These are phyloP conservation scores for Colletotrichum gigasporum DNA, from an alignment of 2,329 filamentous ascomycete species.

Conservation along the genomic window DNA sequence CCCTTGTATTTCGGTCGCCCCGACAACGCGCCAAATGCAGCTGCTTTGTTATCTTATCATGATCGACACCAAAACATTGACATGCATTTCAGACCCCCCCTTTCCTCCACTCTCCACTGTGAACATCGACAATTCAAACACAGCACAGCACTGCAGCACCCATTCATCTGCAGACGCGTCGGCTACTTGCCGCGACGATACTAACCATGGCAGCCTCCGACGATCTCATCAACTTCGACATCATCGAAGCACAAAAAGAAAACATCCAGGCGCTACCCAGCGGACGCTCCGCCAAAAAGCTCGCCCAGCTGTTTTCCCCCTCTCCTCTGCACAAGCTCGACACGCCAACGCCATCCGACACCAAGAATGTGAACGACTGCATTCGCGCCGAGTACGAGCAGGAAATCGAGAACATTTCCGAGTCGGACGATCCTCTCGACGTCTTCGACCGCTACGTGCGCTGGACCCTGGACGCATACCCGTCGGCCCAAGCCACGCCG, in stretches of 20 bases:
- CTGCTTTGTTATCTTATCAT: slow-evolving; percentile 27
- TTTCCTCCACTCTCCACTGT: neutral
- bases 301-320: slow-evolving; percentile 83
- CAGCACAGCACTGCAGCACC: slow-evolving; percentile 15
- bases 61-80: slow-evolving; percentile 33
- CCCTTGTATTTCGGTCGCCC: slow-evolving; percentile 15
- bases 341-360: slow-evolving; percentile 75
- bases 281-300: slow-evolving; percentile 86
- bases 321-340: slow-evolving; percentile 65
- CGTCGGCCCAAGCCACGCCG: slow-evolving; percentile 89
- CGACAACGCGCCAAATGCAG: slow-evolving; percentile 28
- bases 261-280: slow-evolving; percentile 95
- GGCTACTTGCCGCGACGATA: slow-evolving; percentile 29
- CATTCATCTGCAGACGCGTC: slow-evolving; percentile 25
- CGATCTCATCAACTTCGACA: slow-evolving; percentile 79
- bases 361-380: slow-evolving; percentile 79
- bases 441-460: slow-evolving; percentile 96
- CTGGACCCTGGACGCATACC: slow-evolving; percentile 96
- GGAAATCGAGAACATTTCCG: slow-evolving; percentile 79
- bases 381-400: slow-evolving; percentile 87
- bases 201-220: slow-evolving; percentile 56
- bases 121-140: slow-evolving; percentile 17
- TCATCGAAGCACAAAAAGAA: slow-evolving; percentile 97
- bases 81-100: neutral
- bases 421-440: slow-evolving; percentile 94